Base-by-base conservation (phyloP, 2,329 filamentous ascomycete species). In the Chaetomium globosum region DNA sequence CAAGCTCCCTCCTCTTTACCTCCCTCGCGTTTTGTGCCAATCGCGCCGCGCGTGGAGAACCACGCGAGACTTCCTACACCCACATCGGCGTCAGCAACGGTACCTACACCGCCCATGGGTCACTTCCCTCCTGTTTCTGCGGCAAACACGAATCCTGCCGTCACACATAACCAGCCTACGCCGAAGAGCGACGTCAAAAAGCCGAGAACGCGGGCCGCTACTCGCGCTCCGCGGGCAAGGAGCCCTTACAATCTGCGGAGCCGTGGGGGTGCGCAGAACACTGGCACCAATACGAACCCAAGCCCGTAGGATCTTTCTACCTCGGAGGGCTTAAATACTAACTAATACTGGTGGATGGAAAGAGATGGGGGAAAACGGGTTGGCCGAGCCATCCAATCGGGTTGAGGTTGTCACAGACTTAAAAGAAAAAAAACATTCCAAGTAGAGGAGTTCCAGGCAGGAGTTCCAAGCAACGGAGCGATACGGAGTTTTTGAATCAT, bases 241-340 rank as follows among this genome's bases (percentile, higher is more conserved):
- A 61, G 63, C 36, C 63, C 59, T 4, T 67, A 67, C n/a, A 65
- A 63, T 58, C 21, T 65, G 46, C 56, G 65, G 51, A 54, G 56
- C 12, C 59, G 62, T 21, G 16, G 54, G 10, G n/a, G 26, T 30
- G 49, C 23, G 21, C 46, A 36, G 52, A 48, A 16, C 23, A 23
- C 13, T 19, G 10, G 19, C 23, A 6, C n/a, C 10, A 10, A 16
- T 31, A 33, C n/a, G 8, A 46, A 33, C 12, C 5, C 13, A 16
- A 19, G 26, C 6, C 26, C 28, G 13, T 26, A 30, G 23, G 51
- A 31, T 39, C 36, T 3, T 39, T 13, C 36, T 16, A 5, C 2
- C 26, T 16, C 30, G 16, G 7, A 26, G 26, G 26, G 43, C 19
- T 21, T 48, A 9, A 21, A 48, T n/a, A n/a, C 19, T n/a, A 48